Evolutionary conservation across 2,329 filamentous ascomycete species (phyloP), one percentile per base, ranked within the genome.

Genomic region (Graphilbum sp.): DNA sequence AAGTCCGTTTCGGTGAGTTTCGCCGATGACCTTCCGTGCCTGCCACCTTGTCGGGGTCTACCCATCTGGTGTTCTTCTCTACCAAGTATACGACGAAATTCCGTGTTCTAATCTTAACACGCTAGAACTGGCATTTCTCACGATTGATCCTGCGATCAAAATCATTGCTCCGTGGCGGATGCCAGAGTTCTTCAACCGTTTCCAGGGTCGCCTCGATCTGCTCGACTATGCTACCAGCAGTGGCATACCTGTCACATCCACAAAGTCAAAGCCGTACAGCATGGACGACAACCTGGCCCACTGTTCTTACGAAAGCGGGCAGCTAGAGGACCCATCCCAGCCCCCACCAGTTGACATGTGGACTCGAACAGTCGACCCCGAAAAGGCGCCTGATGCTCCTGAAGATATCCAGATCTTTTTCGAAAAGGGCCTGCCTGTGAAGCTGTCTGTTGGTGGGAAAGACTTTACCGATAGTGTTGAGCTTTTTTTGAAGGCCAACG

Each of bases 261-360:
- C 78, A 48, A 81, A 81, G 62, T 72, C 73, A 54, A 76, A 77
- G 60, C 76, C 75, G 34, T 82, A 73, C 72, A 67, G 60, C 38
- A 62, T 72, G 67, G 62, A 63, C 38, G 58, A 59, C 50, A 48
- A 49, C 41, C 43, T 52, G 31, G 45, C 76, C 40, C 81, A 88
- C 60, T 83, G 76, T 66, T 69, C 63, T 43, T 92, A 90, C 58
- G 84, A 92, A 64, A 44, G 41, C 37, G 46, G 46, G 30, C 77
- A 77, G 45, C 67, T 84, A 42, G 79, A 83, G 59, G 72, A 74
- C 46, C 67, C 67, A 32, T 59, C 69, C 53, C 62, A 68, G 49
- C 74, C 76, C 42, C 72, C 81, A 29, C 80, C 81, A 39, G 65
- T 70, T 48, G 79, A 87, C 55, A 81, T 88, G 75, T 88, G 83